A percentile compares a stretch with the other conserved stretches of the same genome.
phyloP scores from a whole-genome alignment of 2,329 filamentous ascomycete species.

The Purpureocillium lavendulum region DNA sequence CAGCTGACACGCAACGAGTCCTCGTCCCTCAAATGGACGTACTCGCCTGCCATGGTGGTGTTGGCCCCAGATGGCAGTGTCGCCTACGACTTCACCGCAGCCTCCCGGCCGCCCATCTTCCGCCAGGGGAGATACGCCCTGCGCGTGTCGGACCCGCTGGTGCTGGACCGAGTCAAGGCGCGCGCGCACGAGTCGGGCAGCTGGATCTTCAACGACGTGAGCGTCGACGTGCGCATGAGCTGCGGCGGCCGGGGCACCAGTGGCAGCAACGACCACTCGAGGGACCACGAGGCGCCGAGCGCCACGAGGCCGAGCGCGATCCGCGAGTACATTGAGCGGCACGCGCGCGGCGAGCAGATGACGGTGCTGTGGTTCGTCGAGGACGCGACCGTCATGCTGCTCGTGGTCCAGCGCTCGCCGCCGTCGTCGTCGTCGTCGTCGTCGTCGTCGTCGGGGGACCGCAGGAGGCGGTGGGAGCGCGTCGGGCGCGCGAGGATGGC shows the following conservation, averaged over 20 bases:
- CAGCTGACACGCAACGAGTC: conserved; percentile 23
- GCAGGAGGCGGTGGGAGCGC: conserved; percentile 18
- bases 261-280: too few relatives aligned
- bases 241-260: conserved; percentile 8
- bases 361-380: conserved; percentile 27
- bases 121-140: conserved; percentile 18
- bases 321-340: conserved; percentile 23
- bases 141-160: conserved; percentile 22
- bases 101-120: conserved; percentile 11
- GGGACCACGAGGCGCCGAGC: not conserved
- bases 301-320: conserved; percentile 12
- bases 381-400: conserved; percentile 22
- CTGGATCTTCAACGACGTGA: conserved; percentile 26
- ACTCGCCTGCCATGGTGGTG: conserved; percentile 22
- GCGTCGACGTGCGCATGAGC: conserved; percentile 23
- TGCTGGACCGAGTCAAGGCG: conserved; percentile 25
- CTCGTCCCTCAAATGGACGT: conserved; percentile 21
- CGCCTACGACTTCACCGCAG: conserved; percentile 20
- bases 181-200: conserved; percentile 17
- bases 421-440: not conserved
- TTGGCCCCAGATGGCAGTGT: conserved; percentile 18
- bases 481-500: conserved; percentile 26
- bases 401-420: conserved; percentile 19
- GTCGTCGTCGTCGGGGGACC: too few relatives aligned
- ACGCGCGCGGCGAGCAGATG: conserved; percentile 26